phyloP scores from a whole-genome alignment of 495 filamentous ascomycete species.

The Xylaria curta region DNA sequence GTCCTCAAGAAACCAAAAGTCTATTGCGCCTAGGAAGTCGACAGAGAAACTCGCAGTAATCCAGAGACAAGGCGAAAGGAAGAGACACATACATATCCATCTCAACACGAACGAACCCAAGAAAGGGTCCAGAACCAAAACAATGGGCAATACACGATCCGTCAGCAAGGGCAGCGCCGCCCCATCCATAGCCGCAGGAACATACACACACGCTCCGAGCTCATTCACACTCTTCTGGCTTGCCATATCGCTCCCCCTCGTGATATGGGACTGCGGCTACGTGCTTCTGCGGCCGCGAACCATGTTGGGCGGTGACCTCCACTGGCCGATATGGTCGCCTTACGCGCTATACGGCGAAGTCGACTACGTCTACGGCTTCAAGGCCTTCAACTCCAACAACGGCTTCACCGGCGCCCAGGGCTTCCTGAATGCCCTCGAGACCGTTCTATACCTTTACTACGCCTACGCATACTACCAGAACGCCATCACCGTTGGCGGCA shows the following conservation, averaged over 20 bases:
- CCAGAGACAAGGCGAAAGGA: neutral
- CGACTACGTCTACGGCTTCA: slow-evolving; percentile 86
- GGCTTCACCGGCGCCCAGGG: slow-evolving; percentile 85
- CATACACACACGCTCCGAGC: slow-evolving; percentile 73
- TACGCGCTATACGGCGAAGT: slow-evolving; percentile 83
- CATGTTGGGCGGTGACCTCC: slow-evolving; percentile 79
- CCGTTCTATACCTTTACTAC: slow-evolving; percentile 72
- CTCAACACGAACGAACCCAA: neutral
- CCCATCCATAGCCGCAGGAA: slow-evolving; percentile 1
- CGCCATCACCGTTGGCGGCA: slow-evolving; percentile 47
- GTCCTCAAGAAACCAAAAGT: neutral
- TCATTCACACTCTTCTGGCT: slow-evolving; percentile 75
- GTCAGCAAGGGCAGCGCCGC: slow-evolving; percentile 35
- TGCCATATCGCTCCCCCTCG: slow-evolving; percentile 75
- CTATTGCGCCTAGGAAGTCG: neutral
- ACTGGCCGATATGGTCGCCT: slow-evolving; percentile 77
- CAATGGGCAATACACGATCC: slow-evolving; percentile 41
- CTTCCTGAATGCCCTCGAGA: slow-evolving; percentile 76
- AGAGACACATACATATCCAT: neutral
- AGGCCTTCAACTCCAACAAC: slow-evolving; percentile 70
- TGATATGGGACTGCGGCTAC: slow-evolving; percentile 84
- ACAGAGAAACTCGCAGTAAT: neutral
- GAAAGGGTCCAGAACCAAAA: neutral
- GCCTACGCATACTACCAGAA: slow-evolving; percentile 63
- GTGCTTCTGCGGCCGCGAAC: slow-evolving; percentile 80